These are phyloP conservation scores for Penicillium sp. DNA, from an alignment of 2,329 filamentous ascomycete genomes.

Conservation along the genomic window DNA sequence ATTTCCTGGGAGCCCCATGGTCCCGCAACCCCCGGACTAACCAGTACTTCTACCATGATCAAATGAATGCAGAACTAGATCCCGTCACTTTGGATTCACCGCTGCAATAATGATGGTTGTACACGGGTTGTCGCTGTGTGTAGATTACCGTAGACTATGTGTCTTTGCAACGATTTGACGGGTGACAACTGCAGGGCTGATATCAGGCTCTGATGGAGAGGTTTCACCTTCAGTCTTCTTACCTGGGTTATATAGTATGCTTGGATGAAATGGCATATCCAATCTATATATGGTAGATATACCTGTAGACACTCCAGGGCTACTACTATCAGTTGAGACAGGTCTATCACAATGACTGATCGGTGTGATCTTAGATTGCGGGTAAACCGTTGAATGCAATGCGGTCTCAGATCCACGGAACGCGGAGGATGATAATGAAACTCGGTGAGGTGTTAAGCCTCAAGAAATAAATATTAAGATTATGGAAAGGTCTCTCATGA, in stretches of 20 bases:
- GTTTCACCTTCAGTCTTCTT: slow-evolving; percentile 12
- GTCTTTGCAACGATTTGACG: slow-evolving; percentile 19
- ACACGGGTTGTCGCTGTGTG: slow-evolving; percentile 27
- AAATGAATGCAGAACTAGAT: neutral
- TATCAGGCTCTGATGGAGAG: slow-evolving; percentile 19
- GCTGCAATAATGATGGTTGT: slow-evolving; percentile 17
- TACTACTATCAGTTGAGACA: neutral
- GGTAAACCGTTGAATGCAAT: slow-evolving; percentile 19
- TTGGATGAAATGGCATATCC: neutral
- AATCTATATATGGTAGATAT: neutral
- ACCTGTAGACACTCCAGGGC: neutral
- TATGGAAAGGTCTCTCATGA: neutral
- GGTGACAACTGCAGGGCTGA: slow-evolving; percentile 29
- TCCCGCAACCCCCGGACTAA: slow-evolving; percentile 7
- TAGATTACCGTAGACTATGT: slow-evolving; percentile 20
- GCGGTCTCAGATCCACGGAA: slow-evolving; percentile 21
- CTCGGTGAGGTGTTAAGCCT: neutral
- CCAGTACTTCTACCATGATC: slow-evolving; percentile 17
- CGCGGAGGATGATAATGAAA: slow-evolving; percentile 1
- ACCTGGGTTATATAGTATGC: neutral
- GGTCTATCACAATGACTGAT: neutral
- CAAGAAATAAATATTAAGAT: neutral
- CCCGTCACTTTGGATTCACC: slow-evolving; percentile 24
- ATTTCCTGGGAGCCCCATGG: slow-evolving; percentile 7
- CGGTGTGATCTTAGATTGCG: neutral